These are phyloP conservation scores for Starmerella floricola DNA, from an alignment of 805 yeast genomes.

Conservation along the genomic window DNA sequence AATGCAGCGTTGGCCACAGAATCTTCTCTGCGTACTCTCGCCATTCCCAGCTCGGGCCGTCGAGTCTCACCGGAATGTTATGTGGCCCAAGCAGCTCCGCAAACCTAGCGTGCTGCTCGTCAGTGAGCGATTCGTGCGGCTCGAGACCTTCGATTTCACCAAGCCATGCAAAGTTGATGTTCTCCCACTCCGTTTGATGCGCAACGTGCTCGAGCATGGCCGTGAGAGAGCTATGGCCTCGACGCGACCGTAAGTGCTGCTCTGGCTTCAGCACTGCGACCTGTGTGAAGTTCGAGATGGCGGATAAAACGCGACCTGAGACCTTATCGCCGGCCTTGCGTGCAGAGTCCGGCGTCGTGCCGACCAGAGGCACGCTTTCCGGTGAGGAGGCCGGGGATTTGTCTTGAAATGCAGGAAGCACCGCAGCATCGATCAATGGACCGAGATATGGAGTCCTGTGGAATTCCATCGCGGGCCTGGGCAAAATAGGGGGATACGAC, in stretches of 20 bases:
- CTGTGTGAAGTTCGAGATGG: conserved; percentile 56
- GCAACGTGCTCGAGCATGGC: conserved; percentile 53
- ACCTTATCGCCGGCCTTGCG: conserved; percentile 24
- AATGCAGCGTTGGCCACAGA: conserved; percentile 91
- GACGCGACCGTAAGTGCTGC: conserved; percentile 33
- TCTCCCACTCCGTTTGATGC: conserved; percentile 61
- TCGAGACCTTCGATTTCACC: conserved; percentile 54
- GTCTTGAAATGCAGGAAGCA: conserved; percentile 13
- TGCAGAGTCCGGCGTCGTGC: conserved; percentile 18
- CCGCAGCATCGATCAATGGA: conserved; percentile 20
- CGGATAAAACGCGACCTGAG: conserved; percentile 58
- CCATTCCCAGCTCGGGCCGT: conserved; percentile 69
- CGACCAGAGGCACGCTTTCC: conserved; percentile 12
- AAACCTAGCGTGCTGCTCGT: conserved; percentile 39
- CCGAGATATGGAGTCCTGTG: conserved; percentile 23
- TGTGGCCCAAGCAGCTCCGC: conserved; percentile 34
- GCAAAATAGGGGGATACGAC: too few species aligned
- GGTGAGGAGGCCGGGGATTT: background rate
- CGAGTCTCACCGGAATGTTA: conserved; percentile 64
- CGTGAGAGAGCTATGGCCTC: conserved; percentile 78
- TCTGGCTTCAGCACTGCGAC: conserved; percentile 37
- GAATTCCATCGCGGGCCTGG: conserved; percentile 18
- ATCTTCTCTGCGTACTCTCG: conserved; percentile 79
- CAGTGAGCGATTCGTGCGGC: conserved; percentile 33
- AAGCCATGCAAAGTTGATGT: conserved; percentile 86